Conservation (phyloP, 2,329 filamentous ascomycete genomes). For the Scytalidium sp. region DNA sequence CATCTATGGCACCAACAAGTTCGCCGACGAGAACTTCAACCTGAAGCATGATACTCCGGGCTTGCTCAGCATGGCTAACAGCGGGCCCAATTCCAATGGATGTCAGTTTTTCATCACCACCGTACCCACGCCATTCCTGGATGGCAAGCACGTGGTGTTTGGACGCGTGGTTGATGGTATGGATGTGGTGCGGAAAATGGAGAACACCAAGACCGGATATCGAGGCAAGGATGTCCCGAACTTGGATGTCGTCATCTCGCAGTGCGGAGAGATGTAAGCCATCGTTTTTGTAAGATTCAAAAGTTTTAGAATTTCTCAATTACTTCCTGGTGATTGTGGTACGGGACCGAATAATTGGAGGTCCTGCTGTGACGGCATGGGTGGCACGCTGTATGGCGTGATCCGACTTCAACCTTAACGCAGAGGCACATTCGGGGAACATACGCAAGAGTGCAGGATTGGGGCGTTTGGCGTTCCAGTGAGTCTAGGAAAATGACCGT, state of each 20-base stretch:
- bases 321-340: too few relatives aligned
- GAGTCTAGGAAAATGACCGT: too few relatives aligned
- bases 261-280: slow-evolving; percentile 88
- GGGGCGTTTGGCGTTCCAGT: too few relatives aligned
- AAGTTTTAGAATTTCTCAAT: too few relatives aligned
- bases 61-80: slow-evolving; percentile 91
- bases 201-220: slow-evolving; percentile 79
- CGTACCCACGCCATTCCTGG: slow-evolving; percentile 79
- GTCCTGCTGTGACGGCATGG: too few relatives aligned
- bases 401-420: too few relatives aligned
- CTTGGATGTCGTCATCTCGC: slow-evolving; percentile 76
- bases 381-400: too few relatives aligned
- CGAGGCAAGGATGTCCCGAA: slow-evolving; percentile 75
- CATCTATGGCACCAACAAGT: slow-evolving; percentile 83
- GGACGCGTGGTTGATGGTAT: slow-evolving; percentile 86
- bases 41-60: slow-evolving; percentile 77
- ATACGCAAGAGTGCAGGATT: too few relatives aligned
- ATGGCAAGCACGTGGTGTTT: slow-evolving; percentile 94
- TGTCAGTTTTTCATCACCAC: slow-evolving; percentile 98
- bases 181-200: slow-evolving; percentile 89
- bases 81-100: slow-evolving; percentile 88
- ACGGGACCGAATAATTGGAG: too few relatives aligned
- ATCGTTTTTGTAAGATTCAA: too few relatives aligned
- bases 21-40: slow-evolving; percentile 87
- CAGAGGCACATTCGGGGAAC: too few relatives aligned